Evolutionary conservation across 177 flowering plant genomes (phyloP), one percentile per base, ranked within the genome.

Genomic region (Vitis hybrid): DNA sequence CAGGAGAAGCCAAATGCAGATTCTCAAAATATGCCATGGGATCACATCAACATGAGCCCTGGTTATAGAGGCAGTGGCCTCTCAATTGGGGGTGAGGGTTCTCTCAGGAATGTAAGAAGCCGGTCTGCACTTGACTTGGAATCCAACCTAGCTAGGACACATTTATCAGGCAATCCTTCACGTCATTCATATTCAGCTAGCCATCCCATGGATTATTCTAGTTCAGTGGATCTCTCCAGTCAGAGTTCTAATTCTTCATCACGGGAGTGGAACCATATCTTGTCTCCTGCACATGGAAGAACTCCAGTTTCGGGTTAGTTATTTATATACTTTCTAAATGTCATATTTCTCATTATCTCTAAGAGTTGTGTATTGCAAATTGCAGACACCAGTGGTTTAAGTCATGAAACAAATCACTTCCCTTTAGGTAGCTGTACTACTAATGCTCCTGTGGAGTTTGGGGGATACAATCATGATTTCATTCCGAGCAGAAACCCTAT

Each of bases 71-170:
- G 80, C 48, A 76, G 74, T 72, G 71, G 71, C 62, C 78, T 78
- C 33, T 74, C 84, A 21, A 72, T 80, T 12, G 81, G 83, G 48
- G 75, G 77, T 72, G 95, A 86, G 67, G 67, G 78, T 71, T 82
- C 85, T 56, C 63, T 63, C n/a, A 83, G 91, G 80, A 90, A 88
- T 77, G 92, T 90, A 67, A 82, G 95, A 80, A 87, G 89, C 70
- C 81, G 88, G 60, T 56, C 88, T 60, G 68, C 84, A 31, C 66
- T 80, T 69, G 87, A 84, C 70, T 64, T 82, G 74, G 91, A 81
- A 69, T 58, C 84, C 45, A 79, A 83, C 73, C 31, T 78, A 22
- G 75, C 72, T 59, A 76, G 86, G 63, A 68, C 82, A 26, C 77
- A 83, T 75, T 67, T 80, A 48, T 68, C 87, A 50, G 74, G 57